Evolutionary conservation across 768 basidiomycete species (phyloP).

Genomic region (Mycena rebaudengoi): DNA sequence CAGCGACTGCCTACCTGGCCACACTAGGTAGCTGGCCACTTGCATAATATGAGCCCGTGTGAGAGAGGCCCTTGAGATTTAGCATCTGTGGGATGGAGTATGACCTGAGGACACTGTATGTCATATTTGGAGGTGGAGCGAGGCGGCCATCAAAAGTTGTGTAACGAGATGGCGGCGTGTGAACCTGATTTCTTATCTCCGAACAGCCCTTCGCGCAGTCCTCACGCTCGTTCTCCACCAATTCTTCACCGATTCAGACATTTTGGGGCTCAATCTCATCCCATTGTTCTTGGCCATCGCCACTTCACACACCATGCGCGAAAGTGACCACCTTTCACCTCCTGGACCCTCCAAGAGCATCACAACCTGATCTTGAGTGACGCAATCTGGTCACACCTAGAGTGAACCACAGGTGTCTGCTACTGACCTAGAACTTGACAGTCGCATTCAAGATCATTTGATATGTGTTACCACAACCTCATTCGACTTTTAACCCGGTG

Average conservation of each 20-base stretch:
- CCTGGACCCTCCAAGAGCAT: background rate
- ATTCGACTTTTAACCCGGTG: background rate
- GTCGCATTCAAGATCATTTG: background rate
- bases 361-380: background rate
- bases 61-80: no score
- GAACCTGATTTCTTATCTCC: no score
- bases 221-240: no score
- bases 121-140: no score
- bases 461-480: background rate
- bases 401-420: background rate
- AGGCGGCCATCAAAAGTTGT: no score
- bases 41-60: no score
- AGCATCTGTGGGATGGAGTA: no score
- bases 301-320: background rate
- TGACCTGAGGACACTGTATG: no score
- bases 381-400: background rate
- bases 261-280: background rate
- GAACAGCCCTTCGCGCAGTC: no score
- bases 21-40: no score
- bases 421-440: background rate
- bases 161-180: no score
- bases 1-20: no score
- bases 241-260: background rate
- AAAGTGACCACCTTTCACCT: background rate
- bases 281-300: background rate